Evolutionary conservation across 2,329 filamentous ascomycete genomes (phyloP).

Genomic region (Coleophoma cylindrospora): DNA sequence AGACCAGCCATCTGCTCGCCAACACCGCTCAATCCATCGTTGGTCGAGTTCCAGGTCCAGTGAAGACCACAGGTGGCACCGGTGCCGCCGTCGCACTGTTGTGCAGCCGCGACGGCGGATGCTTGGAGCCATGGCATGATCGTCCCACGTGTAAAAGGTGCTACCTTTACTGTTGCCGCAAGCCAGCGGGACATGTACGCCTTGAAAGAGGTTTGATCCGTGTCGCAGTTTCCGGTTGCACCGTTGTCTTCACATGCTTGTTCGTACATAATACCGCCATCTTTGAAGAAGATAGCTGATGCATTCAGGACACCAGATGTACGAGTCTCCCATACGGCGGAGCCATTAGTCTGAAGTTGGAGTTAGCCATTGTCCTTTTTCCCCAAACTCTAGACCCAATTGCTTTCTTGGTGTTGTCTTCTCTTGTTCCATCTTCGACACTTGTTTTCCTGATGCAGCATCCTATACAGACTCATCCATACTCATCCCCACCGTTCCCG

Average conservation of each 20-base stretch:
- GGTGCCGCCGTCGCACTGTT: constrained; percentile 55
- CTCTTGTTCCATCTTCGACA: too few species aligned
- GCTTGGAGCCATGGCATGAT: constrained; percentile 54
- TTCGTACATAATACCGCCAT: constrained; percentile 58
- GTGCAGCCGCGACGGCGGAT: constrained; percentile 54
- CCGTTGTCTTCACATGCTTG: constrained; percentile 55
- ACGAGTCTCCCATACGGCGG: constrained; percentile 48
- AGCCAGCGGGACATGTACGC: constrained; percentile 65
- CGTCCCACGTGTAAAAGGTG: constrained; percentile 47
- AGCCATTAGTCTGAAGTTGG: constrained; percentile 39
- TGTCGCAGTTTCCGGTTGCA: constrained; percentile 47
- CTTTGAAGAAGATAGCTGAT: constrained; percentile 46
- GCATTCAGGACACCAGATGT: constrained; percentile 50
- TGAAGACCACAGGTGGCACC: constrained; percentile 62
- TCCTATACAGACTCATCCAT: too few species aligned
- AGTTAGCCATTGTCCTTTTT: neutral
- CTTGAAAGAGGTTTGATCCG: constrained; percentile 71
- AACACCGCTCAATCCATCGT: constrained; percentile 43
- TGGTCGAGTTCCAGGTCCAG: constrained; percentile 39
- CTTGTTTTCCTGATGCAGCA: too few species aligned
- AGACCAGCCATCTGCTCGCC: constrained; percentile 52
- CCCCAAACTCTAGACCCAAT: neutral
- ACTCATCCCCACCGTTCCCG: neutral
- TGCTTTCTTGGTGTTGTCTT: too few species aligned
- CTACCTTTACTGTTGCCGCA: constrained; percentile 53